phyloP scores from a whole-genome alignment of 176 grass and related monocot genomes.

The Oryza longistaminata region DNA sequence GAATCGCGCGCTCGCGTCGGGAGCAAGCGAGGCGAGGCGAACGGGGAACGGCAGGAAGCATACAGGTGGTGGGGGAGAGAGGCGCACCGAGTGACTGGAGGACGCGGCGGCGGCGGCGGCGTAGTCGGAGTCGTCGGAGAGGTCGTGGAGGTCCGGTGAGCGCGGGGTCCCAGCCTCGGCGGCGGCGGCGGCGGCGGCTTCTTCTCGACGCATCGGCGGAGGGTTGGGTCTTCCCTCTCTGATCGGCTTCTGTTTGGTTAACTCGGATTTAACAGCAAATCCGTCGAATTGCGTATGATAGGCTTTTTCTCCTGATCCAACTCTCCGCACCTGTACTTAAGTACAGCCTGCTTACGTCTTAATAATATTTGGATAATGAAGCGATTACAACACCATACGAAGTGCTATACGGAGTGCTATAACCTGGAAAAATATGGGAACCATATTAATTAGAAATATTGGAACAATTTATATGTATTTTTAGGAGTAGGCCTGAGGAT shows the following conservation, averaged over 20 bases:
- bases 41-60: too few species aligned
- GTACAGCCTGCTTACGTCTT: neutral
- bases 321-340: too few species aligned
- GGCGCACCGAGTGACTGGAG: slow-evolving; percentile 35
- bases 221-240: neutral
- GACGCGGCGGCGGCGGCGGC: slow-evolving; percentile 55
- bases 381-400: neutral
- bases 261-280: neutral
- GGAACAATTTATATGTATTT: too few species aligned
- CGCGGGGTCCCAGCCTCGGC: slow-evolving; percentile 45
- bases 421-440: neutral
- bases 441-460: too few species aligned
- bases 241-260: neutral
- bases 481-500: neutral
- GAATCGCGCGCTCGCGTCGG: neutral
- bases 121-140: slow-evolving; percentile 98
- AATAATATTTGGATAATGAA: neutral
- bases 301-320: neutral
- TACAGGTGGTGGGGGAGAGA: too few species aligned
- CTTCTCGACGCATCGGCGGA: slow-evolving; percentile 44
- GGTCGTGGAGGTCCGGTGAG: slow-evolving; percentile 71
- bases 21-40: neutral
- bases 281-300: neutral
- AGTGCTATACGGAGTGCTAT: neutral
- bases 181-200: slow-evolving; percentile 16